phyloP scores from a whole-genome alignment of 352 stramenopile genomes.

The Pythium volutum region DNA sequence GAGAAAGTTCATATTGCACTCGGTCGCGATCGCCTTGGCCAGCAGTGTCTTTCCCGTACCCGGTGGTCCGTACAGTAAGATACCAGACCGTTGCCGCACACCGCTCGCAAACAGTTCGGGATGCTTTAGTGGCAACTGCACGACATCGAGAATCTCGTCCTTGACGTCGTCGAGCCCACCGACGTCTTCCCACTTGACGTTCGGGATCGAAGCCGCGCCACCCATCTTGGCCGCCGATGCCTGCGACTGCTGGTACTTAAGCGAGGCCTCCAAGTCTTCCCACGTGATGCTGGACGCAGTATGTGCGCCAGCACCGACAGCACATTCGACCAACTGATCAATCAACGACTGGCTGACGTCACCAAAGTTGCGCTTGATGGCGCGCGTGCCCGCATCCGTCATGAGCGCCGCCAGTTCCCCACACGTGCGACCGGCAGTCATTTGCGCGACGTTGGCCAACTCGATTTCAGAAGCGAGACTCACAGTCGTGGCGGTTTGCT shows the following conservation, averaged over 20 bases:
- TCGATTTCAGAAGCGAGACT: slow-evolving; percentile 47
- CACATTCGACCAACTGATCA: not conserved
- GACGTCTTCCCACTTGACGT: slow-evolving; percentile 98
- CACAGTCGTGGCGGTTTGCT: slow-evolving; percentile 37
- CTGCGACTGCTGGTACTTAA: slow-evolving; percentile 66
- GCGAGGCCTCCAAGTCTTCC: slow-evolving; percentile 48
- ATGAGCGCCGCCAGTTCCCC: slow-evolving; percentile 69
- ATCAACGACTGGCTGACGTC: slow-evolving; percentile 21
- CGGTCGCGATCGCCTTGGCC: slow-evolving; percentile 94
- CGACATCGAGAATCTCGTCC: slow-evolving; percentile 91
- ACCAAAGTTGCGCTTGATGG: slow-evolving; percentile 41
- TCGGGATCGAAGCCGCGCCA: slow-evolving; percentile 79
- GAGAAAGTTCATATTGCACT: slow-evolving; percentile 95
- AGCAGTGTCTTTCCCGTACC: slow-evolving; percentile 95
- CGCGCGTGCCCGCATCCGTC: slow-evolving; percentile 49
- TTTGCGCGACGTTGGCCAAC: slow-evolving; percentile 54
- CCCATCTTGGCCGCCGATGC: slow-evolving; percentile 62
- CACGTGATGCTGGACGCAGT: slow-evolving; percentile 31
- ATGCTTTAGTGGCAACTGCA: slow-evolving; percentile 82
- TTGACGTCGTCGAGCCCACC: slow-evolving; percentile 99
- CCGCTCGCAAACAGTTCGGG: slow-evolving; percentile 78
- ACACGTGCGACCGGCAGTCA: slow-evolving; percentile 71
- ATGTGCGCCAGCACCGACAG: not conserved
- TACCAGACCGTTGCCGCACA: slow-evolving; percentile 75
- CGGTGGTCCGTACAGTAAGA: slow-evolving; percentile 79